phyloP scores from a whole-genome alignment of 1,139 yeast species.

The Geotrichum restrictum region DNA sequence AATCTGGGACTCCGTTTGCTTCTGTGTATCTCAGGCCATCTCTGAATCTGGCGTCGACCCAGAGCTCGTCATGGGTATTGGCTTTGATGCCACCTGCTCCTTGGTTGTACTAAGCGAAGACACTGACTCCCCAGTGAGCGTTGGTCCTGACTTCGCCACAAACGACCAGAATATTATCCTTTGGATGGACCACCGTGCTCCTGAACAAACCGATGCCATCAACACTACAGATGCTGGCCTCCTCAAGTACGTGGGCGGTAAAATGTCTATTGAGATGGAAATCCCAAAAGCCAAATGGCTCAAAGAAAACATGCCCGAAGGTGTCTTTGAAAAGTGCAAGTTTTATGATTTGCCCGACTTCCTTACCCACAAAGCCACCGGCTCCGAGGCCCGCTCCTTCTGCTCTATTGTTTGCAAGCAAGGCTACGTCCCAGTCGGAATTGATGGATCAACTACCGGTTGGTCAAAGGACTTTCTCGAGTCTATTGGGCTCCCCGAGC shows the following conservation, averaged over 20 bases:
- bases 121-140: constrained; percentile 70
- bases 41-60: constrained; percentile 72
- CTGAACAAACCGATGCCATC: constrained; percentile 71
- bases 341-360: constrained; percentile 91
- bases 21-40: constrained; percentile 70
- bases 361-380: constrained; percentile 86
- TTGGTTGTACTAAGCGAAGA: constrained; percentile 71
- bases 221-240: constrained; percentile 75
- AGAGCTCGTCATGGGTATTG: constrained; percentile 69
- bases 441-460: constrained; percentile 61
- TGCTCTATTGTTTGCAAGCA: constrained; percentile 94
- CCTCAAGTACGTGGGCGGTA: constrained; percentile 91
- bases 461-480: constrained; percentile 81
- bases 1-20: constrained; percentile 86
- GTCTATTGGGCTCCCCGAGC: constrained; percentile 67
- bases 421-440: constrained; percentile 89
- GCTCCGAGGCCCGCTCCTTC: constrained; percentile 76
- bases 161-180: constrained; percentile 74
- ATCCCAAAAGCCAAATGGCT: constrained; percentile 96
- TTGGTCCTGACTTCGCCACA: constrained; percentile 87
- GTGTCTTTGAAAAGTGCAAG: constrained; percentile 57
- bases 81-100: constrained; percentile 97
- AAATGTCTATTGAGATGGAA: constrained; percentile 97
- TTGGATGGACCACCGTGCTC: constrained; percentile 99
- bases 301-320: constrained; percentile 76